Conservation (phyloP, 2,329 filamentous ascomycete species). For the Talaromyces sp. region DNA sequence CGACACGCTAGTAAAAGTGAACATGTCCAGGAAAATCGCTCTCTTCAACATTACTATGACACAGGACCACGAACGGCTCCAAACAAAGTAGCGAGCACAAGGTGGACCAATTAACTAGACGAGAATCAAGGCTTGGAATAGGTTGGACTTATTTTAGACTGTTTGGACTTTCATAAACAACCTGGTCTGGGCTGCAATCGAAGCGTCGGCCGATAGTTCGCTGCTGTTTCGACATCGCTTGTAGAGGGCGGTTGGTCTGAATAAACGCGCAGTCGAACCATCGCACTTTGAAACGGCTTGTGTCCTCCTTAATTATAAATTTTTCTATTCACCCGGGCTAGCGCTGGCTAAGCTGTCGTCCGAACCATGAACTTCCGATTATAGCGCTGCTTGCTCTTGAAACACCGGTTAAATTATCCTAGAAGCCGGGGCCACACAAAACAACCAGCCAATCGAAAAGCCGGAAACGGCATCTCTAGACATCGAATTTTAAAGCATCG, state of each 20-base stretch:
- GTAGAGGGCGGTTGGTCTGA: not conserved
- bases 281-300: not conserved
- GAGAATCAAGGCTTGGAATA: not conserved
- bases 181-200: not conserved
- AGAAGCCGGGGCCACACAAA: not conserved
- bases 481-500: not conserved
- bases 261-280: not conserved
- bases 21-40: not conserved
- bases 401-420: not conserved
- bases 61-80: not conserved
- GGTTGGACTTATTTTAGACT: not conserved
- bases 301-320: not conserved
- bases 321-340: not conserved
- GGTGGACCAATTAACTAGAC: not conserved
- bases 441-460: not conserved
- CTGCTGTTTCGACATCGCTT: not conserved
- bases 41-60: not conserved
- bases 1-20: not conserved
- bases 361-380: not conserved
- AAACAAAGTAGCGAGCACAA: not conserved
- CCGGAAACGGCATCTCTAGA: not conserved
- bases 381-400: not conserved
- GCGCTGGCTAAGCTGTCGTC: not conserved
- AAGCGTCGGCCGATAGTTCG: not conserved
- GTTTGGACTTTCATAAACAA: not conserved